Conservation (phyloP, 2,329 filamentous ascomycete species). For the Chaetomium sp. region DNA sequence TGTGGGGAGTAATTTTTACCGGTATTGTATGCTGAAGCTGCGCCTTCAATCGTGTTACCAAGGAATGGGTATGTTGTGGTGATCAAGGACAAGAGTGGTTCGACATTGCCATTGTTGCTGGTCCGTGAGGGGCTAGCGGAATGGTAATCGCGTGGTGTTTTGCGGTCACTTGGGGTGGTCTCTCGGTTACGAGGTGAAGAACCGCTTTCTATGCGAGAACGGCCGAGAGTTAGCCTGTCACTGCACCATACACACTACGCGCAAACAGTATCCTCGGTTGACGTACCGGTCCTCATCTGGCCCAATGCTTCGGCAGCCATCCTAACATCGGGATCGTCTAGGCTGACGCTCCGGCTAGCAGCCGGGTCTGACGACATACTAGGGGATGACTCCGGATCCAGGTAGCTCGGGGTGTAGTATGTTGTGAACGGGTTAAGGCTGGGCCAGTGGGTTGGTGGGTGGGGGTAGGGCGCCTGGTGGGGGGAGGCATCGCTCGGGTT, state of each 20-base stretch:
- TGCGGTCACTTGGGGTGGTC: constrained; percentile 24
- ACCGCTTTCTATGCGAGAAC: constrained; percentile 49
- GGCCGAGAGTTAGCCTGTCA: constrained; percentile 15
- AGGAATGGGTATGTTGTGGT: constrained; percentile 84
- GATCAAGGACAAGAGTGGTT: constrained; percentile 79
- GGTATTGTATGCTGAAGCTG: constrained; percentile 75
- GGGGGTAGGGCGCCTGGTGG: constrained; percentile 6
- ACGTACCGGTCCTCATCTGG: constrained; percentile 64
- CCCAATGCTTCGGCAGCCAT: constrained; percentile 70
- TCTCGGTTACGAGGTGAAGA: constrained; percentile 52
- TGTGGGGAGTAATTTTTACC: constrained; percentile 88
- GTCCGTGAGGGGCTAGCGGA: constrained; percentile 3
- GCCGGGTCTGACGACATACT: constrained; percentile 45
- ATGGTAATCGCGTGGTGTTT: constrained; percentile 21
- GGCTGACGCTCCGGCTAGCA: constrained; percentile 44
- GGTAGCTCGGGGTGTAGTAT: constrained; percentile 42
- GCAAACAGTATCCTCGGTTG: too few species aligned
- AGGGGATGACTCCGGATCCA: constrained; percentile 39
- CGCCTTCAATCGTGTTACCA: constrained; percentile 76
- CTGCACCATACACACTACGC: too few species aligned
- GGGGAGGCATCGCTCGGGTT: constrained; percentile 2
- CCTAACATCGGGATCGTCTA: constrained; percentile 62
- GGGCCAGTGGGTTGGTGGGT: constrained; percentile 38
- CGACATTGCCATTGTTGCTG: constrained; percentile 35
- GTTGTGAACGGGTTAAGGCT: constrained; percentile 43